Conservation (phyloP, 2,329 filamentous ascomycete species). For the Aspergillus alliaceus region DNA sequence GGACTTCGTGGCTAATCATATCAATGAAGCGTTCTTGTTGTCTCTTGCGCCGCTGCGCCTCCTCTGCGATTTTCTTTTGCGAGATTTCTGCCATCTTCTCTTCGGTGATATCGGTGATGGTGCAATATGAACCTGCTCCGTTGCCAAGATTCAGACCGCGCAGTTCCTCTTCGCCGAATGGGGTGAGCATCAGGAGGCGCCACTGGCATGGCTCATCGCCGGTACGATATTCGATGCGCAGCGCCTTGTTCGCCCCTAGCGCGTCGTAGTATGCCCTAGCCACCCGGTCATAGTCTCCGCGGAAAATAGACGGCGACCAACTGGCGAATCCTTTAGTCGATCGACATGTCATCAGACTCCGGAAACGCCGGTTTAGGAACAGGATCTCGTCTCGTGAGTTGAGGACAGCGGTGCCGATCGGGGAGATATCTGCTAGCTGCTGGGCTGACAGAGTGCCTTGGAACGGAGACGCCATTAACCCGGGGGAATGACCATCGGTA, state of each 20-base stretch:
- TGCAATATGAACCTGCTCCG: constrained; percentile 21
- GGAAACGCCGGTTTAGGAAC: constrained; percentile 23
- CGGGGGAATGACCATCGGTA: no score
- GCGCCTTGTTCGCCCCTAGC: background rate
- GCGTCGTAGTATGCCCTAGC: constrained; percentile 11
- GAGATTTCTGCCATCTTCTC: constrained; percentile 83
- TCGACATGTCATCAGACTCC: constrained; percentile 12
- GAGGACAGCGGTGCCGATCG: constrained; percentile 23
- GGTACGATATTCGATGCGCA: constrained; percentile 27
- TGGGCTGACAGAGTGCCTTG: constrained; percentile 16
- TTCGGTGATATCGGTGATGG: constrained; percentile 78
- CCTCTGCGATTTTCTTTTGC: constrained; percentile 73
- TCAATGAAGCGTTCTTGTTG: constrained; percentile 82
- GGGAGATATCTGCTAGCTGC: constrained; percentile 28
- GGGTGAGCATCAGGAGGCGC: constrained; percentile 20
- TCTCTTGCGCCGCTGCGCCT: constrained; percentile 76
- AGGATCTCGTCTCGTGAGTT: constrained; percentile 18
- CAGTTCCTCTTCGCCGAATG: constrained; percentile 10
- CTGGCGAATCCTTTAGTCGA: constrained; percentile 9
- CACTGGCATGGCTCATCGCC: constrained; percentile 14
- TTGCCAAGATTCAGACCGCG: constrained; percentile 8
- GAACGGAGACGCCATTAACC: background rate
- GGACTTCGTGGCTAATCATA: constrained; percentile 61
- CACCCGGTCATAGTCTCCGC: constrained; percentile 19
- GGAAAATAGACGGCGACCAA: constrained; percentile 20